A percentile compares a stretch with the other conserved stretches of the same genome.
Conservation (phyloP, 768 basidiomycete genomes). For the Leccinum incarnatum region DNA sequence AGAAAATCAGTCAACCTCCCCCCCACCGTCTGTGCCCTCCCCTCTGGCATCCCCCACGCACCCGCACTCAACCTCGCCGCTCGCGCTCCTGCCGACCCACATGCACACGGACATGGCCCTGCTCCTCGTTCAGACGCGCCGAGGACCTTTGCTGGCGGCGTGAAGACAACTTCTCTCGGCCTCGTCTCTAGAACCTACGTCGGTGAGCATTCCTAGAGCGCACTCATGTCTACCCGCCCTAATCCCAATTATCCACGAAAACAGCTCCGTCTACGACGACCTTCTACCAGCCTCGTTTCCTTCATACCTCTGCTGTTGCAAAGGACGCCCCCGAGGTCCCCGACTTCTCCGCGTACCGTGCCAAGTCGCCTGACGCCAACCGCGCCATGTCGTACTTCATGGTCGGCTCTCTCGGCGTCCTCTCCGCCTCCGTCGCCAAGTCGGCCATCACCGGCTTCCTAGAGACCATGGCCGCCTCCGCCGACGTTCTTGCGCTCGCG, state of each 20-base stretch:
- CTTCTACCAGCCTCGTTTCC: constrained; percentile 61
- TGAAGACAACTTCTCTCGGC: constrained; percentile 45
- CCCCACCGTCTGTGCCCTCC: constrained; percentile 75
- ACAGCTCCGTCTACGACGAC: constrained; percentile 51
- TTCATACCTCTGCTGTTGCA: constrained; percentile 72
- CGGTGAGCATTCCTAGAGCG: constrained; percentile 42
- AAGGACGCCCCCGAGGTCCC: constrained; percentile 82
- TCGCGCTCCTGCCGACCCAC: constrained; percentile 57
- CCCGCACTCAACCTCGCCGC: constrained; percentile 72
- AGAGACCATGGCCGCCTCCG: constrained; percentile 93
- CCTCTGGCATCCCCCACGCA: constrained; percentile 77
- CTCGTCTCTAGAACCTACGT: constrained; percentile 63
- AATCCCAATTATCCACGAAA: constrained; percentile 8
- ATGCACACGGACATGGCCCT: constrained; percentile 56
- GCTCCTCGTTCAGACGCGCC: constrained; percentile 61
- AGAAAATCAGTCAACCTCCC: constrained; percentile 82
- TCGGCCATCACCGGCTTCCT: constrained; percentile 92
- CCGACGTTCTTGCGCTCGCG: constrained; percentile 95
- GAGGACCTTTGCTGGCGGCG: constrained; percentile 60
- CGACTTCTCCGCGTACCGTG: constrained; percentile 81
- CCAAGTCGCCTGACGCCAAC: constrained; percentile 60
- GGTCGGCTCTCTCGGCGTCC: constrained; percentile 88
- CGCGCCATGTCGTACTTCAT: constrained; percentile 86
- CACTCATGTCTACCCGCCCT: constrained; percentile 9
- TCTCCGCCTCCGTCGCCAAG: constrained; percentile 93